These are phyloP conservation scores for Nicotiana otophora DNA, from an alignment of 257 asterid species.

Conservation along the genomic window DNA sequence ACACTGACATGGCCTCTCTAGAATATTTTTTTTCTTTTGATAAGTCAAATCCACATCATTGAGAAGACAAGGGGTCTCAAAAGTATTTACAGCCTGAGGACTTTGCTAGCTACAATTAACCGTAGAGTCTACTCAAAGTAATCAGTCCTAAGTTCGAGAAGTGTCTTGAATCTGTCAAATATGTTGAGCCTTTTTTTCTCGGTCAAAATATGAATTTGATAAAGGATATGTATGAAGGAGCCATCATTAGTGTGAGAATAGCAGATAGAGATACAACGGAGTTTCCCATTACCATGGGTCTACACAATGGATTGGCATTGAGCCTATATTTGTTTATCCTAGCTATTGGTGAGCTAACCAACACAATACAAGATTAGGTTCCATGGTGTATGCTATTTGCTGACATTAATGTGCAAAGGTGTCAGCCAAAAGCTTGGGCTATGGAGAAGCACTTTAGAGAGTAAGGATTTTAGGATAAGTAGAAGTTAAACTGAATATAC, in stretches of 20 bases:
- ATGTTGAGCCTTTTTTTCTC: background rate
- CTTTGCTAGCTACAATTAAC: background rate
- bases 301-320: background rate
- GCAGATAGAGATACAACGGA: background rate
- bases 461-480: background rate
- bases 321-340: background rate
- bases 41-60: background rate
- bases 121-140: background rate
- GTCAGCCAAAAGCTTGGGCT: background rate
- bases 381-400: background rate
- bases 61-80: background rate
- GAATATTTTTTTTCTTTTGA: background rate
- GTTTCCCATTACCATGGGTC: background rate
- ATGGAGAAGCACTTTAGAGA: background rate
- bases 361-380: background rate
- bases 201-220: background rate
- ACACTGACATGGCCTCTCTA: constrained; percentile 3
- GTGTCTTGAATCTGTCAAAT: background rate
- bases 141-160: background rate
- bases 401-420: background rate
- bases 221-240: background rate
- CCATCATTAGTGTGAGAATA: background rate
- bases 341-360: background rate
- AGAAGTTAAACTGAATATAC: background rate
- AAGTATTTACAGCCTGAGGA: background rate